Conservation (phyloP, 1,284 basidiomycete genomes). For the Ceratobasidium sp. region DNA sequence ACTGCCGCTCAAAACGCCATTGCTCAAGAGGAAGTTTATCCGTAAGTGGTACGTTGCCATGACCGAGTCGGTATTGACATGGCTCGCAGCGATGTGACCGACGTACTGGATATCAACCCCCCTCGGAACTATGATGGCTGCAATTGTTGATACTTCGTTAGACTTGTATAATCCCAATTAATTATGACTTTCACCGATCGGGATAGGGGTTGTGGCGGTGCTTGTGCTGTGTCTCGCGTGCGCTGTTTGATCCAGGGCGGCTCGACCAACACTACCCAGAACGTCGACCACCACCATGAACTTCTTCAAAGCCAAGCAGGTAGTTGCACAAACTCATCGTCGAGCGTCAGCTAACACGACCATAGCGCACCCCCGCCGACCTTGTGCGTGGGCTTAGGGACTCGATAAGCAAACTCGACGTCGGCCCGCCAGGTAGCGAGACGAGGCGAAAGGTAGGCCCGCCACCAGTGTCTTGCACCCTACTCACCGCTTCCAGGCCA, state of each 20-base stretch:
- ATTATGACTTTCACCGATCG: too few species aligned
- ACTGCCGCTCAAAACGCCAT: slow-evolving; percentile 99
- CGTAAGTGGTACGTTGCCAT: slow-evolving; percentile 7
- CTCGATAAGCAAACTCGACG: slow-evolving; percentile 77
- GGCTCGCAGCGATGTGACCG: not conserved
- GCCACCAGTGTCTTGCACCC: not conserved
- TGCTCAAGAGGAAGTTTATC: slow-evolving; percentile 92
- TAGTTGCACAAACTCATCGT: not conserved
- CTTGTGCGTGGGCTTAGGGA: slow-evolving; percentile 82
- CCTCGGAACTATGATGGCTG: not conserved
- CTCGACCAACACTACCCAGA: slow-evolving; percentile 5
- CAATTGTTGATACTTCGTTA: not conserved
- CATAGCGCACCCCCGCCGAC: slow-evolving; percentile 76
- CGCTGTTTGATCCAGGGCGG: not conserved
- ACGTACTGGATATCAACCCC: not conserved
- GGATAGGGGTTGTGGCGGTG: slow-evolving; percentile 19
- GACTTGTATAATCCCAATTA: not conserved
- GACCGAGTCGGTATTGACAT: not conserved
- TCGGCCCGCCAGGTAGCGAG: slow-evolving; percentile 75
- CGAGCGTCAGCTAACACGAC: not conserved
- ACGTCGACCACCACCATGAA: slow-evolving; percentile 61
- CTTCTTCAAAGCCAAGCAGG: slow-evolving; percentile 90
- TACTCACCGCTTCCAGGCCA: slow-evolving; percentile 61
- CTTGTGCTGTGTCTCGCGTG: not conserved
- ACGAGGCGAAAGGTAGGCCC: slow-evolving; percentile 74